These are phyloP conservation scores for Spongiforma sp. DNA, from an alignment of 1,284 basidiomycete genomes.

Conservation along the genomic window DNA sequence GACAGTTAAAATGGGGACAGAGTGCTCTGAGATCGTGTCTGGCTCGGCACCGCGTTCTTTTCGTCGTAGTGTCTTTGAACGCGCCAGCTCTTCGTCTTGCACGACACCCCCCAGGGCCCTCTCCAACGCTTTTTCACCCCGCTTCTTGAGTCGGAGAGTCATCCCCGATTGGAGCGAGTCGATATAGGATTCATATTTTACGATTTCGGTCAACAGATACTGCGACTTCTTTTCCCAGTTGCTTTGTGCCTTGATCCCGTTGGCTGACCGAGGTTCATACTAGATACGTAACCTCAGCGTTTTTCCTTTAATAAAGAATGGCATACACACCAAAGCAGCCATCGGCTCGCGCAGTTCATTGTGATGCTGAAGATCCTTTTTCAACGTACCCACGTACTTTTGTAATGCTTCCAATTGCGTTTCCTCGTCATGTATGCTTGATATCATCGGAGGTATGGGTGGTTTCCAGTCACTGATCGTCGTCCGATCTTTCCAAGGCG, in stretches of 20 bases:
- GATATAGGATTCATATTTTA: constrained; percentile 97
- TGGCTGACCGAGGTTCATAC: constrained; percentile 82
- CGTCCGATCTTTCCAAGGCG: constrained; percentile 78
- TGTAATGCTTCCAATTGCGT: constrained; percentile 86
- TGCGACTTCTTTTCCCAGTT: constrained; percentile 96
- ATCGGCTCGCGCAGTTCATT: constrained; percentile 87
- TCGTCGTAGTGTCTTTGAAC: constrained; percentile 48
- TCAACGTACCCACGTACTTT: constrained; percentile 79
- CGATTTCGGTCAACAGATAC: constrained; percentile 88
- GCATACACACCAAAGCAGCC: constrained; percentile 71
- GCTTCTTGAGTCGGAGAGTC: constrained; percentile 79
- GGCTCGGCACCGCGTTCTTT: constrained; percentile 52
- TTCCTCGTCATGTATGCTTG: constrained; percentile 92
- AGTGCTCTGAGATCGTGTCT: constrained; percentile 42
- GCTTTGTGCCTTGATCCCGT: constrained; percentile 75
- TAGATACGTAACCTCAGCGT: constrained; percentile 36
- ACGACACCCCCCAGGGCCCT: constrained; percentile 58
- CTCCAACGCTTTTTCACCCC: constrained; percentile 88
- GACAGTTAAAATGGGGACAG: constrained; percentile 1
- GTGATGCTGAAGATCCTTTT: constrained; percentile 82
- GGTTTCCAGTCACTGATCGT: constrained; percentile 95
- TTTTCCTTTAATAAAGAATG: not conserved
- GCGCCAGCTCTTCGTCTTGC: constrained; percentile 46
- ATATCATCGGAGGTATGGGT: constrained; percentile 81
- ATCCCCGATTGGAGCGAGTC: constrained; percentile 87